phyloP scores from a whole-genome alignment of 169 alveolate species.

The Theileria sp. region DNA sequence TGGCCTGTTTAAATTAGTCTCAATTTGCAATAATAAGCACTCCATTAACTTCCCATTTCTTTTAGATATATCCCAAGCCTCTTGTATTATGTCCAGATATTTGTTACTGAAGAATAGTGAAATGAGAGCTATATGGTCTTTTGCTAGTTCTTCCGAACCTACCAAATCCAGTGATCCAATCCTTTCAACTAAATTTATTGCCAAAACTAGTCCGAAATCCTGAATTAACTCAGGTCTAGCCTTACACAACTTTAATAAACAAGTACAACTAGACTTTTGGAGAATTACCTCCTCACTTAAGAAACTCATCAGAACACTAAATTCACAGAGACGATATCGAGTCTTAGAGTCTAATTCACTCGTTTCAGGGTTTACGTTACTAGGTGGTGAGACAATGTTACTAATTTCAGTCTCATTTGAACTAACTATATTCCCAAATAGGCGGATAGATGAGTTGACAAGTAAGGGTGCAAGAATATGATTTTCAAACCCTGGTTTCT shows the following conservation, averaged over 20 bases:
- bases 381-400: background rate
- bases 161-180: conserved; percentile 46
- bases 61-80: conserved; percentile 50
- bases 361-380: background rate
- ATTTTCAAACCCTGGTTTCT: conserved; percentile 48
- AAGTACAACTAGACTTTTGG: conserved; percentile 22
- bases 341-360: background rate
- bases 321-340: conserved; percentile 14
- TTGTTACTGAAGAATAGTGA: conserved; percentile 15
- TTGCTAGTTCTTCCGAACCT: conserved; percentile 57
- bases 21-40: conserved; percentile 52
- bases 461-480: conserved; percentile 50
- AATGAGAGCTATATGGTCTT: conserved; percentile 30
- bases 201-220: conserved; percentile 35
- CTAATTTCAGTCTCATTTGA: background rate
- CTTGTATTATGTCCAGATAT: conserved; percentile 14
- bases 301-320: conserved; percentile 41
- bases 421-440: conserved; percentile 9
- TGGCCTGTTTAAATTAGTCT: conserved; percentile 47
- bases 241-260: conserved; percentile 30
- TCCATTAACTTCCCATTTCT: conserved; percentile 30
- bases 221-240: conserved; percentile 14
- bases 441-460: conserved; percentile 41
- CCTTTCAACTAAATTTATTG: conserved; percentile 43
- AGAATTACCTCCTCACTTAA: conserved; percentile 42